These are phyloP conservation scores for Sclerotinia spermophila DNA, from an alignment of 2,329 filamentous ascomycete species.

Conservation along the genomic window DNA sequence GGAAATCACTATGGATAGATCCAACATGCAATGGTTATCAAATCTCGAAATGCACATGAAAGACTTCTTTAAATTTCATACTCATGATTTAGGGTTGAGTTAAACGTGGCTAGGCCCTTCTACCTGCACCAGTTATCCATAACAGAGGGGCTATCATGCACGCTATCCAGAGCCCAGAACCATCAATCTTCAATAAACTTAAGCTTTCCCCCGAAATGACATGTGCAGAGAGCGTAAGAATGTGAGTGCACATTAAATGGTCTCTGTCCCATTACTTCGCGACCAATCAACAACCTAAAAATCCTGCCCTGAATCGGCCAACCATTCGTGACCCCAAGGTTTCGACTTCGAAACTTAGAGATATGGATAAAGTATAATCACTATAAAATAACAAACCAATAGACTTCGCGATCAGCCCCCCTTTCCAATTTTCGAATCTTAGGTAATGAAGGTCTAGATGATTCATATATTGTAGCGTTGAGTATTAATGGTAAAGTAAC, in stretches of 20 bases:
- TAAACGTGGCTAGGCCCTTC: not conserved
- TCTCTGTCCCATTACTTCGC: not conserved
- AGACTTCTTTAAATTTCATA: not conserved
- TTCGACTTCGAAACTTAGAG: not conserved
- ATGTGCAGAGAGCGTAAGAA: not conserved
- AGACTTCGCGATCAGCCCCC: not conserved
- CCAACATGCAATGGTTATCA: not conserved
- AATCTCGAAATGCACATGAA: not conserved
- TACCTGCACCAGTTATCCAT: not conserved
- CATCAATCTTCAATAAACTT: not conserved
- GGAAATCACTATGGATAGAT: not conserved
- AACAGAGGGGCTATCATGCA: no score
- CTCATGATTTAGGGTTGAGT: not conserved
- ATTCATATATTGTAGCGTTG: conserved; percentile 7
- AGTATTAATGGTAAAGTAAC: conserved; percentile 7
- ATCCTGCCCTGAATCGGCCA: not conserved
- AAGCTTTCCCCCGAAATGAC: not conserved
- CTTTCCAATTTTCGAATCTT: not conserved
- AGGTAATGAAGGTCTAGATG: not conserved
- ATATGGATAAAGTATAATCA: not conserved
- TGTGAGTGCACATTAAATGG: not conserved
- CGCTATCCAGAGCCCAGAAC: not conserved
- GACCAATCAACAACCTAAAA: not conserved
- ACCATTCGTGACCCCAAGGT: not conserved
- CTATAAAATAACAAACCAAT: not conserved